Percentiles rank a stretch among this genome's conserved stretches.
These are phyloP conservation scores for Ogataea corticis DNA, from an alignment of 805 yeast genomes.

Conservation along the genomic window DNA sequence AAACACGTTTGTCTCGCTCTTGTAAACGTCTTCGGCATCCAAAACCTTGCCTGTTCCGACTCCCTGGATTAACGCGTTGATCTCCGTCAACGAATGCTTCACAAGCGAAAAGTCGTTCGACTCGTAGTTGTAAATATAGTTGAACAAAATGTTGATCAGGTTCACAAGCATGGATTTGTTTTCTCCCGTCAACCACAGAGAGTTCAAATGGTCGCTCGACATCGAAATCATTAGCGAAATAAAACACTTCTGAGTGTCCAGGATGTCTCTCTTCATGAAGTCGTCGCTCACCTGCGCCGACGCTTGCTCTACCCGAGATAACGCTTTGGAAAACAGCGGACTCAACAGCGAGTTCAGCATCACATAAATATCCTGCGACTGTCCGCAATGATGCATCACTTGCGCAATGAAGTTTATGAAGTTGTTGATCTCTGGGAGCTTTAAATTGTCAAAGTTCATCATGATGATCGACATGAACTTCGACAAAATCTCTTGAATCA, in stretches of 20 bases:
- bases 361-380: constrained; percentile 66
- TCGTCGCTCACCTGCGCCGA: constrained; percentile 30
- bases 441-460: constrained; percentile 55
- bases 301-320: constrained; percentile 36
- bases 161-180: constrained; percentile 62
- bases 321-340: constrained; percentile 71
- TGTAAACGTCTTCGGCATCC: constrained; percentile 58
- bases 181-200: constrained; percentile 64
- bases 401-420: constrained; percentile 87
- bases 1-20: constrained; percentile 43
- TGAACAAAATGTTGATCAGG: constrained; percentile 63
- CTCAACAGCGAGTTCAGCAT: constrained; percentile 70
- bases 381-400: constrained; percentile 73
- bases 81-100: constrained; percentile 67
- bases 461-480: constrained; percentile 70
- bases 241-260: constrained; percentile 66
- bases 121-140: constrained; percentile 55
- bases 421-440: constrained; percentile 68
- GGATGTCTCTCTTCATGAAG: constrained; percentile 53
- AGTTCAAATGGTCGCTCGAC: constrained; percentile 74
- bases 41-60: constrained; percentile 70
- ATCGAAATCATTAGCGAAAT: constrained; percentile 69
- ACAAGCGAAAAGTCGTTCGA: constrained; percentile 63
- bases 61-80: constrained; percentile 59
- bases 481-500: constrained; percentile 50